Evolutionary conservation across 805 yeast species (phyloP), one percentile per base, ranked within the genome.

Genomic region (Danielia oregonensis): DNA sequence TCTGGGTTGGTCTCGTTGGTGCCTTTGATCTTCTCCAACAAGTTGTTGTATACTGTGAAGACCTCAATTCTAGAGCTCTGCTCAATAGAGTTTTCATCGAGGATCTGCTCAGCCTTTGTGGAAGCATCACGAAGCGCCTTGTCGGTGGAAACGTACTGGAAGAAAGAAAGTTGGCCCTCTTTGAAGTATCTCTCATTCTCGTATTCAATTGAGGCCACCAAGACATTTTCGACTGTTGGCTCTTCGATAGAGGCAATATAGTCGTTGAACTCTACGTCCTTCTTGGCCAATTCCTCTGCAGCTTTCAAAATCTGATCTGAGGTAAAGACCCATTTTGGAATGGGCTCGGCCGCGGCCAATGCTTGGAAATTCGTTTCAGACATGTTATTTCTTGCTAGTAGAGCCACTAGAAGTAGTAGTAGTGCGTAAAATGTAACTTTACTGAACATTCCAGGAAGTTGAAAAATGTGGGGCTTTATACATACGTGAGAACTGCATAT

Each of bases 81-180:
- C 46, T 83, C 94, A 48, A 86, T 83, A 7, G 69, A 61, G 45
- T 66, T 74, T 31, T 78, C 72, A 33, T 75, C 70, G 27, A 82
- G 56, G 39, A 67, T 51, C 51, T 76, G 76, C 42, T 80, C 83
- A 0, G 86, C 81, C 40, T 73, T 63, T 28, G 71, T 70, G 2
- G 89, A 78, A 3, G 87, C 86, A 43, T 82, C 86, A 50, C 96
- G 72, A 21, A 83, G 52, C n/a, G 61, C 76, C 49, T 79, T 75
- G 43, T 72, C 68, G 14, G 77, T 49, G 3, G 89, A 80, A 8
- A 86, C 89, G 46, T 82, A 80, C 56, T 79, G 86, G 50, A 78
- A 80, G 52, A 86, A 86, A 13, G 80, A 65, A 46, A 84, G 57
- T 45, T 72, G 80, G 46, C 71, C 72, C 17, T 64, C 63, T 5